phyloP scores from a whole-genome alignment of 768 basidiomycete species.

The Termitomyces sp. region DNA sequence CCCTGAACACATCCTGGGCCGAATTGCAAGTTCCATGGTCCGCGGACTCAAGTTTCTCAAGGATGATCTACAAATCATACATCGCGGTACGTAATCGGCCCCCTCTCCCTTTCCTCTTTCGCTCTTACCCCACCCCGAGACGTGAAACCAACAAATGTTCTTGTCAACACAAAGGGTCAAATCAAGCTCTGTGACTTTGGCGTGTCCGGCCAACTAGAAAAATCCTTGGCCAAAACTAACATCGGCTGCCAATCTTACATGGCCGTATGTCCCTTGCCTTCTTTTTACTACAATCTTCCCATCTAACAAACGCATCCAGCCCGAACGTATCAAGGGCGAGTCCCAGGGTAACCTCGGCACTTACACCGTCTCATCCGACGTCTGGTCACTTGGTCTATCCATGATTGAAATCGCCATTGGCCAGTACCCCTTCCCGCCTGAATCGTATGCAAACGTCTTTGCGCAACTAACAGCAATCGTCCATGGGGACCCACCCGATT shows the following conservation, averaged over 20 bases:
- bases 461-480: slow-evolving; percentile 96
- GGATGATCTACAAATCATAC: slow-evolving; percentile 82
- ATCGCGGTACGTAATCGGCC: slow-evolving; percentile 33
- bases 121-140: slow-evolving; percentile 33
- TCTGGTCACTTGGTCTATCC: slow-evolving; percentile 94
- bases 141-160: slow-evolving; percentile 92
- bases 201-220: slow-evolving; percentile 97
- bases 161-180: slow-evolving; percentile 82
- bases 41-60: slow-evolving; percentile 92
- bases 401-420: slow-evolving; percentile 92
- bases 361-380: slow-evolving; percentile 95
- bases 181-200: slow-evolving; percentile 98
- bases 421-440: slow-evolving; percentile 93
- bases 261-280: slow-evolving; percentile 59
- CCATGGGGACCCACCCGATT: slow-evolving; percentile 83
- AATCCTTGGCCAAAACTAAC: slow-evolving; percentile 94
- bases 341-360: slow-evolving; percentile 80
- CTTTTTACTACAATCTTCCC: background rate
- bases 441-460: slow-evolving; percentile 96
- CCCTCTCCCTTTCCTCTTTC: too few relatives aligned
- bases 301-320: slow-evolving; percentile 36
- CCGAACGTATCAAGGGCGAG: slow-evolving; percentile 95
- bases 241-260: slow-evolving; percentile 99
- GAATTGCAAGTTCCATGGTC: slow-evolving; percentile 79
- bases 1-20: slow-evolving; percentile 76